phyloP scores from a whole-genome alignment of 2,329 filamentous ascomycete species.

The Nakataea oryzae region DNA sequence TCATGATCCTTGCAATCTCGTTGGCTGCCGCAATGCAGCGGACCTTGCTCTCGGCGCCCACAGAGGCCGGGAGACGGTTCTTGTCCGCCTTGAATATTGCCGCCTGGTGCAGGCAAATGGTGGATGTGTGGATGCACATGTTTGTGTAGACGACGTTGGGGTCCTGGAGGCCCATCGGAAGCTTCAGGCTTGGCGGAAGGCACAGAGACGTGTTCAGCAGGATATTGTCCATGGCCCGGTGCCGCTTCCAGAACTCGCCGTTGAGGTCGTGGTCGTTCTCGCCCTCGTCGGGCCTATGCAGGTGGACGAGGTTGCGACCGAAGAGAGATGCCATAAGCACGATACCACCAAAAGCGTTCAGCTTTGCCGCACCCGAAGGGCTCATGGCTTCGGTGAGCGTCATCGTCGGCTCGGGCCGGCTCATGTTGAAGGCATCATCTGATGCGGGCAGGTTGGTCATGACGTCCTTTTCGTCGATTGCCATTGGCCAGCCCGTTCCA shows the following conservation, averaged over 20 bases:
- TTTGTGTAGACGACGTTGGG: slow-evolving; percentile 88
- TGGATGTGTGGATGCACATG: slow-evolving; percentile 94
- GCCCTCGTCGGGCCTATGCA: slow-evolving; percentile 75
- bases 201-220: slow-evolving; percentile 78
- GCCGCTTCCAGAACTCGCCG: slow-evolving; percentile 91
- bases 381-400: slow-evolving; percentile 60
- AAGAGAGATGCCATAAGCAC: slow-evolving; percentile 83
- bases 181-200: slow-evolving; percentile 68
- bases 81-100: slow-evolving; percentile 97
- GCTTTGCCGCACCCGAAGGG: slow-evolving; percentile 58
- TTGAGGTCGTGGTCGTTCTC: slow-evolving; percentile 82
- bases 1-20: slow-evolving; percentile 91
- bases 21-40: slow-evolving; percentile 88
- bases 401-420: slow-evolving; percentile 61
- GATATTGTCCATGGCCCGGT: slow-evolving; percentile 81
- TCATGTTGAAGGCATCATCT: slow-evolving; percentile 77
- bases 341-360: slow-evolving; percentile 72
- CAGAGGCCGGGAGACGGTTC: slow-evolving; percentile 63
- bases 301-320: slow-evolving; percentile 80
- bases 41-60: slow-evolving; percentile 83
- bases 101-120: slow-evolving; percentile 95
- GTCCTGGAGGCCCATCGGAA: slow-evolving; percentile 65
- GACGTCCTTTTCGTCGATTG: slow-evolving; percentile 84
- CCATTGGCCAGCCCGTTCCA: slow-evolving; percentile 95
- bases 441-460: slow-evolving; percentile 74